Evolutionary conservation across 768 basidiomycete species (phyloP).

Genomic region (Trametes cubensis): DNA sequence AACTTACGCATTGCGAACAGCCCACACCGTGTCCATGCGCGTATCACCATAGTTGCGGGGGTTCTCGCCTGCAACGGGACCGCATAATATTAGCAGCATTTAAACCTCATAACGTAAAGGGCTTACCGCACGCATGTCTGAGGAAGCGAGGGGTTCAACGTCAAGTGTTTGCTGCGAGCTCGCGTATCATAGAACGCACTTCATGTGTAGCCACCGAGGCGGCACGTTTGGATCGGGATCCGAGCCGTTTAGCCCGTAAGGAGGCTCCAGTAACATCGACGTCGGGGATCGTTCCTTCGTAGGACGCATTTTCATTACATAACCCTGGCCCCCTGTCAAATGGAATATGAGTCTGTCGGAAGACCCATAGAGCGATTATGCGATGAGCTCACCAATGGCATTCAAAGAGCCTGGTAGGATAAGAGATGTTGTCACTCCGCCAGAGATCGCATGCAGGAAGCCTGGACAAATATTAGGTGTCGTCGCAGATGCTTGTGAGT

Average conservation of each 20-base stretch:
- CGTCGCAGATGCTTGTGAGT: neutral
- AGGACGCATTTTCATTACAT: conserved; percentile 73
- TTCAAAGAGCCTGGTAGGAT: conserved; percentile 72
- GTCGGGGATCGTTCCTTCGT: conserved; percentile 70
- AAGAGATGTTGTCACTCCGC: conserved; percentile 74
- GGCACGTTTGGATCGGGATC: conserved; percentile 35
- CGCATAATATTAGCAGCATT: too few species aligned
- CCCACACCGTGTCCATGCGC: conserved; percentile 68
- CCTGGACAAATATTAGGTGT: conserved; percentile 26
- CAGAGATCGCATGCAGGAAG: conserved; percentile 60
- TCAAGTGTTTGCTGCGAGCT: neutral
- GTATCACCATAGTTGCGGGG: conserved; percentile 50
- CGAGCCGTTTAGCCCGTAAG: conserved; percentile 52
- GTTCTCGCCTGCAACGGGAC: conserved; percentile 53
- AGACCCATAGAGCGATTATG: too few species aligned
- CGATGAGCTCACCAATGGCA: conserved; percentile 51
- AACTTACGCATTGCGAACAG: conserved; percentile 60
- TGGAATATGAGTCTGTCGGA: too few species aligned
- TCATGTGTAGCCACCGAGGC: conserved; percentile 68
- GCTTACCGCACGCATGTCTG: conserved; percentile 64
- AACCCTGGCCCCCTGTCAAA: conserved; percentile 71
- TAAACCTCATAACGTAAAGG: too few species aligned
- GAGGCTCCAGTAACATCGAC: conserved; percentile 74
- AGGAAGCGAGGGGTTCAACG: too few species aligned
- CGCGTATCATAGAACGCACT: conserved; percentile 41